phyloP scores from a whole-genome alignment of 192 early-diverging fungal genomes.

The Mortierella alpina region DNA sequence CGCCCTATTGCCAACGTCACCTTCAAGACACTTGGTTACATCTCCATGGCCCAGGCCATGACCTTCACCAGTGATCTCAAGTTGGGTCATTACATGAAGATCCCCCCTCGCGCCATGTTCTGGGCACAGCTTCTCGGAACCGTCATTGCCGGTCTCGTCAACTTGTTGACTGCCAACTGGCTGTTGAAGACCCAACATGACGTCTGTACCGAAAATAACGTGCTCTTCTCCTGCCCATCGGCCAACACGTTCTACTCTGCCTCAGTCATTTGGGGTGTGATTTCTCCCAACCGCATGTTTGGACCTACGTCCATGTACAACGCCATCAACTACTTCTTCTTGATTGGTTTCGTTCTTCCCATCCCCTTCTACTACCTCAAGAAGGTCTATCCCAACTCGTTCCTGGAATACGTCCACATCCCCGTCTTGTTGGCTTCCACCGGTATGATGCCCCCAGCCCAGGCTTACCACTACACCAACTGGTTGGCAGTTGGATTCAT shows the following conservation, averaged over 20 bases:
- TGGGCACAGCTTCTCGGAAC: conserved; percentile 68
- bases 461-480: conserved; percentile 53
- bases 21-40: conserved; percentile 70
- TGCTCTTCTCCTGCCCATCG: conserved; percentile 56
- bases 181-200: conserved; percentile 47
- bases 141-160: conserved; percentile 66
- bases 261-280: conserved; percentile 79
- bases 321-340: conserved; percentile 58
- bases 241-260: conserved; percentile 70
- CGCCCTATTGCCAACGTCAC: conserved; percentile 61
- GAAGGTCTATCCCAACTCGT: conserved; percentile 61
- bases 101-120: conserved; percentile 74
- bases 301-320: conserved; percentile 53
- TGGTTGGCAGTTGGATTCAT: conserved; percentile 60
- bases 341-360: conserved; percentile 66
- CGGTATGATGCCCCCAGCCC: conserved; percentile 66
- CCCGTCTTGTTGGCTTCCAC: conserved; percentile 63
- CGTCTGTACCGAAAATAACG: conserved; percentile 48
- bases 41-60: conserved; percentile 79
- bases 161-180: conserved; percentile 58
- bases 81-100: conserved; percentile 79
- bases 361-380: conserved; percentile 67
- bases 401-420: conserved; percentile 61
- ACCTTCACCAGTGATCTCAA: conserved; percentile 78
- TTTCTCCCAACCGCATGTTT: conserved; percentile 76